phyloP scores from a whole-genome alignment of 129 eudicot species.

The Flaveria ramosissima region DNA sequence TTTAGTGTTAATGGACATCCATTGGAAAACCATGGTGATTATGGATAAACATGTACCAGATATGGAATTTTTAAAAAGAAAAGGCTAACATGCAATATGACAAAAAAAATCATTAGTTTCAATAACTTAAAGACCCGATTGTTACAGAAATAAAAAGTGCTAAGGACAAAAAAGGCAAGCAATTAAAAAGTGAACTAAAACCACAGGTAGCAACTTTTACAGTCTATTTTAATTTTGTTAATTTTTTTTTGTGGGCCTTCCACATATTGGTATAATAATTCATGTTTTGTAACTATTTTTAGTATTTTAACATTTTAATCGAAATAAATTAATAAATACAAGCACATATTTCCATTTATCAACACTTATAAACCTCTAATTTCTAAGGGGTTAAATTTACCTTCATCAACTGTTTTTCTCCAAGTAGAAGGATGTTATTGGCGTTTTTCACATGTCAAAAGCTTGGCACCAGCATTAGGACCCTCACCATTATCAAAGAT shows the following conservation, averaged over 20 bases:
- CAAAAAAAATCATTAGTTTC: no score
- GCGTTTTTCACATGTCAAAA: conserved; percentile 77
- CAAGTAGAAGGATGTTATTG: conserved; percentile 23
- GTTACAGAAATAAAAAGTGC: no score
- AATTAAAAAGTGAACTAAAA: no score
- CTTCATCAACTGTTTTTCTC: conserved; percentile 22
- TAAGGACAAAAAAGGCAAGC: no score
- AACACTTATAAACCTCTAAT: neutral
- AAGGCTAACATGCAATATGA: no score
- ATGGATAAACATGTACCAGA: no score
- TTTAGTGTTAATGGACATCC: no score
- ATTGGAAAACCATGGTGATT: no score
- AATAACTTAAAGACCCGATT: no score
- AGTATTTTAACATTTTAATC: neutral
- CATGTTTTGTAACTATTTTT: neutral
- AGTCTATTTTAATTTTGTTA: no score
- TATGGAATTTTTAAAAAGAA: no score
- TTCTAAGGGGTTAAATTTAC: neutral
- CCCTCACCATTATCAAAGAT: conserved; percentile 77
- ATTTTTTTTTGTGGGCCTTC: neutral
- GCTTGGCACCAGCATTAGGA: conserved; percentile 74
- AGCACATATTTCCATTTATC: neutral
- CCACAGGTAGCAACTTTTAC: no score
- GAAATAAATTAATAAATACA: conserved; percentile 6
- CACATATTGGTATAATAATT: neutral